Evolutionary conservation across 2,329 filamentous ascomycete genomes (phyloP), one percentile per base, ranked within the genome.

Genomic region (Blastomyces emzantsi): DNA sequence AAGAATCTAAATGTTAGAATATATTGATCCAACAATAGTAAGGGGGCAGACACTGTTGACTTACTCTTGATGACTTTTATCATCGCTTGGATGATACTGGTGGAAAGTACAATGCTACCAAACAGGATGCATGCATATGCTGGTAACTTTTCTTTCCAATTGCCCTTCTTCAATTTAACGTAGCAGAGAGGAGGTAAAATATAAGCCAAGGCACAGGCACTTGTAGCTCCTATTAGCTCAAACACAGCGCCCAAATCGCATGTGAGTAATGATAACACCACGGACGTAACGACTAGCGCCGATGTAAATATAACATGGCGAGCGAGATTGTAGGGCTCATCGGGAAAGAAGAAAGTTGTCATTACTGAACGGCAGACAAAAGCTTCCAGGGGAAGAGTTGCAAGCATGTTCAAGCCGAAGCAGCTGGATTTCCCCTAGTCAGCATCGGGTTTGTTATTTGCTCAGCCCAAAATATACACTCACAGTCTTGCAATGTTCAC

Each of bases 321-420:
- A 67, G 87, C 87, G 70, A 91, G 85, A 74, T 92, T 87, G 79
- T 92, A 96, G 0, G 89, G 88, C 69, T 90, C 84, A 64, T 83
- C 79, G 1, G 85, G 83, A 68, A 87, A 88, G 75, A 84, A 89
- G 73, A 96, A 97, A 67, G 90, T 92, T 69, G 90, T 85, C 90
- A 97, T 96, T 67, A 97, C 92, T 77, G 97, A 94, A 72, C 94
- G 86, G 77, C 94, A 99, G 62, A 99, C 94, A 75, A 99, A 99
- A 19, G 92, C 92, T 80, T 99, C 94, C 65, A 99, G 87, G 0
- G 94, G 94, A 45, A 99, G 81, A 1, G 94, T 97, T 17, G 94
- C 97, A 71, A 99, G 86, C 94, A 99, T 99, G 81, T 99, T 99
- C 68, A 99, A 84, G 1, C 94, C 94, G 73, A 99, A 97, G 78